Base-by-base conservation (phyloP, 495 filamentous ascomycete species). In the Penicillium mononematosum region DNA sequence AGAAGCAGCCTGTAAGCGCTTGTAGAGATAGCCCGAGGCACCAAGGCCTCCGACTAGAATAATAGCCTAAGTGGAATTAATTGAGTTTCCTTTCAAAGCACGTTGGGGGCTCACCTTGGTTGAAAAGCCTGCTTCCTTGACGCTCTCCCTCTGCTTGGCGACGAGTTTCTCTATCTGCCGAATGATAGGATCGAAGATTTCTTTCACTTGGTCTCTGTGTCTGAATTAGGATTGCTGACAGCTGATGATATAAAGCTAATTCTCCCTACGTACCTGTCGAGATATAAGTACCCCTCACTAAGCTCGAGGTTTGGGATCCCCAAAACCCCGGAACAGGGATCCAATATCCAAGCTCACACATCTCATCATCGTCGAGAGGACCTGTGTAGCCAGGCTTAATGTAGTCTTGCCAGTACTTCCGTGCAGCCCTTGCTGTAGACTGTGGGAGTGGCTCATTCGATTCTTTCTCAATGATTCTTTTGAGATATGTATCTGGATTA, bases 21-120 rank as follows among this genome's bases (percentile, higher is more conserved):
- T 78, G 56, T 80, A 83, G 48, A 90, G 77, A 65, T 88, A 89
- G 58, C 80, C 82, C 20, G 81, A 86, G 38, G 81, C 77, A n/a
- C 87, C 87, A 56, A 89, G 87, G 0, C 88, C 88, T 4, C 87
- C 87, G 16, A 90, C 88, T 0, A 90, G 77, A n/a, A 89, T 72
- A 32, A 90, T 83, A 3, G 83, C 80, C 59, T 78, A 31, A 5
- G 69, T 11, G 74, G 70, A 5, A 11, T 57, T 38, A 34, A 31
- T 42, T 44, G 20, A 19, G 19, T 14, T 11, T 32, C 20, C 1
- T 43, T 39, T 22, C 4, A 5, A 5, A 3, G 20, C 9, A 14
- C 7, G 3, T 19, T 42, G 4, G 17, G 22, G 34, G n/a, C 4
- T 45, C 12, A 66, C 66, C 53, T 75, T 66, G 0, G 56, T 16